Percentiles rank a stretch among this genome's conserved stretches.
phyloP scores from a whole-genome alignment of 805 yeast genomes.

The Candida taoyuanica region DNA sequence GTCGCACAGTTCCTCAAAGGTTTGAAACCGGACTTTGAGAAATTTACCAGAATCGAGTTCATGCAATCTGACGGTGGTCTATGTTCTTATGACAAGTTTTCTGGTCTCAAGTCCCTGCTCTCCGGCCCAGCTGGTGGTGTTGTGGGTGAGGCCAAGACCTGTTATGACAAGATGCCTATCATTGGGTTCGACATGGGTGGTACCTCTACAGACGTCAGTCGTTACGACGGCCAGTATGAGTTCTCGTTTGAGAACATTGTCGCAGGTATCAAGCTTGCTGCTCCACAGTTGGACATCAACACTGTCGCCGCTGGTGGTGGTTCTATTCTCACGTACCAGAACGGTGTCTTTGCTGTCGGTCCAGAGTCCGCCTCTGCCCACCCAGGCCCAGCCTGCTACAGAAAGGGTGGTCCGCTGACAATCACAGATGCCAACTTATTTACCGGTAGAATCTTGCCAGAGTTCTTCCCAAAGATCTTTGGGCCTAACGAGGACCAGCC shows the following conservation, averaged over 20 bases:
- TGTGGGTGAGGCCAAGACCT: conserved; percentile 52
- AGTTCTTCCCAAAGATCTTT: conserved; percentile 73
- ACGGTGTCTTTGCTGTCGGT: conserved; percentile 75
- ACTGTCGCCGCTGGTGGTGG: conserved; percentile 90
- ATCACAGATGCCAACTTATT: conserved; percentile 81
- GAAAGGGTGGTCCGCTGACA: conserved; percentile 80
- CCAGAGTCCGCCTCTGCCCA: conserved; percentile 86
- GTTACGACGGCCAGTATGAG: conserved; percentile 63
- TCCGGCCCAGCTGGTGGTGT: conserved; percentile 65
- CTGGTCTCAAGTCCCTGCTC: conserved; percentile 48
- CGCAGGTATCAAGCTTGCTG: conserved; percentile 78
- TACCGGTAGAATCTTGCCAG: conserved; percentile 68
- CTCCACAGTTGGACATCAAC: conserved; percentile 78
- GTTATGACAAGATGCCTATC: conserved; percentile 37
- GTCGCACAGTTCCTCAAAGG: conserved; percentile 33
- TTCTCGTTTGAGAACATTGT: conserved; percentile 81
- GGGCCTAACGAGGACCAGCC: conserved; percentile 77
- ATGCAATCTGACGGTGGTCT: conserved; percentile 61
- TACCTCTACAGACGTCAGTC: conserved; percentile 79
- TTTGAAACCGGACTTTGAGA: conserved; percentile 31
- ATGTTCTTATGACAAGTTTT: conserved; percentile 46
- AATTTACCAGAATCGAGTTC: conserved; percentile 39
- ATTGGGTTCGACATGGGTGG: conserved; percentile 70
- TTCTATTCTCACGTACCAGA: conserved; percentile 59
- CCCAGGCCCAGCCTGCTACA: conserved; percentile 86